Evolutionary conservation across 257 asterid genomes (phyloP).

Genomic region (Ajuga chamaepitys): DNA sequence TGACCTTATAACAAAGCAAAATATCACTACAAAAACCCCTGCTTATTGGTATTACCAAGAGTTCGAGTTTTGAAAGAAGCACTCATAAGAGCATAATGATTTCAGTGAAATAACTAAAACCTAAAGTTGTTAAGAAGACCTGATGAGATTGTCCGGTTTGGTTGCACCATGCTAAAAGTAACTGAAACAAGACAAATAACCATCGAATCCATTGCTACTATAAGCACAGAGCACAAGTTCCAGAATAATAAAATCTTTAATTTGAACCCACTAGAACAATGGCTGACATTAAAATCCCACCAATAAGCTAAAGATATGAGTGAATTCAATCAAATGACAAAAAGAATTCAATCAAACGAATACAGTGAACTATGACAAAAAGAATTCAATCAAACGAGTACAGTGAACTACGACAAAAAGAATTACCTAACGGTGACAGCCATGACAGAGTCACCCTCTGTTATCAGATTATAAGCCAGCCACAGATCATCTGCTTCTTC

Average conservation of each 20-base stretch:
- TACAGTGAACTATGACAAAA: too few species aligned
- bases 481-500: conserved; percentile 95
- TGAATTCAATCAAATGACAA: too few species aligned
- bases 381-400: neutral
- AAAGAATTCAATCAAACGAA: neutral
- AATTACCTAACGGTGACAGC: conserved; percentile 73
- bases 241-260: neutral
- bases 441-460: conserved; percentile 61
- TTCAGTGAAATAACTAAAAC: too few species aligned
- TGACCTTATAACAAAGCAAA: too few species aligned
- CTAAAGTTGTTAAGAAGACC: too few species aligned
- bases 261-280: neutral
- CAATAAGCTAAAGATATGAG: neutral
- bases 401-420: neutral
- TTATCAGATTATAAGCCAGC: conserved; percentile 77
- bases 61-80: too few species aligned
- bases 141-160: too few species aligned
- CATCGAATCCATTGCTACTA: neutral
- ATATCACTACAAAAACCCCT: too few species aligned
- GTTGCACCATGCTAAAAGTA: too few species aligned
- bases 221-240: neutral
- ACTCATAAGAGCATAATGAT: too few species aligned
- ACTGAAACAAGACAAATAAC: neutral
- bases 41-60: too few species aligned
- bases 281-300: neutral